Percentiles rank a stretch among this genome's conserved stretches.
Evolutionary conservation across 1,139 yeast species (phyloP).

Genomic region (Saccharomycopsis phalli): DNA sequence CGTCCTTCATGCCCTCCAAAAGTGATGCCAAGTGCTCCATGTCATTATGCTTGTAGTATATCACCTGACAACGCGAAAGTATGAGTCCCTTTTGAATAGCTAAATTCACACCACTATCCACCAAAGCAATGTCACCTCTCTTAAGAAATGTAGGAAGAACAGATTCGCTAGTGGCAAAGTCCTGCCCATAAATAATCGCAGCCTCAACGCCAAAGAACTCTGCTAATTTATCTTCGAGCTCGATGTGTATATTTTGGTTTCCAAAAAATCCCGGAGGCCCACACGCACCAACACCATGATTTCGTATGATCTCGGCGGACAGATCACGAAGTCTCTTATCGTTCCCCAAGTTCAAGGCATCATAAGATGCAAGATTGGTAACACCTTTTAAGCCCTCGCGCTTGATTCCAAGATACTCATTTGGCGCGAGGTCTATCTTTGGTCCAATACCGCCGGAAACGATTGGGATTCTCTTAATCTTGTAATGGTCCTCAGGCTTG

Average conservation of each 20-base stretch:
- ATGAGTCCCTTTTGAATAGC: conserved; percentile 83
- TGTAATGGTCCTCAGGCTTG: conserved; percentile 48
- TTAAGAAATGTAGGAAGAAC: conserved; percentile 93
- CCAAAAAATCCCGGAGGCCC: conserved; percentile 99
- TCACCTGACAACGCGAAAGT: conserved; percentile 76
- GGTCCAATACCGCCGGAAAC: conserved; percentile 49
- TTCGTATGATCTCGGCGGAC: conserved; percentile 51
- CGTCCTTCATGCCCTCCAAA: conserved; percentile 48
- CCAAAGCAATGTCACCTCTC: conserved; percentile 89
- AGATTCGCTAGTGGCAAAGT: conserved; percentile 84
- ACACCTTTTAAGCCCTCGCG: conserved; percentile 27
- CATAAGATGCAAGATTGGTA: conserved; percentile 55
- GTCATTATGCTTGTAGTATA: conserved; percentile 84
- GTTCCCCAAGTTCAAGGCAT: conserved; percentile 51
- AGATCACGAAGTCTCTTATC: conserved; percentile 40
- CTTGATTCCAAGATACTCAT: conserved; percentile 24
- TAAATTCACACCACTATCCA: conserved; percentile 70
- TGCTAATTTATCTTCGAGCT: conserved; percentile 70
- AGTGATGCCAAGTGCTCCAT: conserved; percentile 70
- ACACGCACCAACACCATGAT: conserved; percentile 95
- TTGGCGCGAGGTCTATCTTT: conserved; percentile 26
- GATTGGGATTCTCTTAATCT: conserved; percentile 53
- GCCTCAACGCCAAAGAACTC: conserved; percentile 66
- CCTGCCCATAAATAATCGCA: conserved; percentile 88
- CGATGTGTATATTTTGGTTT: conserved; percentile 83